Evolutionary conservation across 2,329 filamentous ascomycete genomes (phyloP), one percentile per base, ranked within the genome.

Genomic region (Colletotrichum sp.): DNA sequence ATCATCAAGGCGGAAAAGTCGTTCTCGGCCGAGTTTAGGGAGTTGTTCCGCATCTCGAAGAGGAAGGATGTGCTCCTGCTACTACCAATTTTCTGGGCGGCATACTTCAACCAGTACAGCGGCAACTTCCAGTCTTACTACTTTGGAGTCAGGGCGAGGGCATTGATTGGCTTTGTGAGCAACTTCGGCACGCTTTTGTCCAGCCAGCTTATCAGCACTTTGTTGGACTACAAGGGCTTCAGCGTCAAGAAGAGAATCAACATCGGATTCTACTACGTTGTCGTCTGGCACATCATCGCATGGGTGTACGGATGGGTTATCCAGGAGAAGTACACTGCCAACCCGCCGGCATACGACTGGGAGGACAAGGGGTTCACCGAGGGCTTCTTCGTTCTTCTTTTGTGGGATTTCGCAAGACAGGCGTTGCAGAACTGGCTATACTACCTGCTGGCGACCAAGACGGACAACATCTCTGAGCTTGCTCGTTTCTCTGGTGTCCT

Each of bases 361-460:
- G 78, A 81, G 2, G 83, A 83, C 36, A 81, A 83, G 26, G 88
- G 87, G 0, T 89, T 88, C 21, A 81, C 83, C 0, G 84, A 89
- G 72, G 87, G 87, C 1, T 86, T 89, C 73, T 89, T 89, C 66
- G 88, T 89, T 4, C 76, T 89, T 2, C 80, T 88, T 0, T 82
- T 89, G 0, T 89, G 87, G 88, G 83, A 85, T 9, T 90, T 90
- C 77, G 83, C 89, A 3, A 83, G 88, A 4, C 89, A 91, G 78
- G 83, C 87, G 1, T 79, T 90, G 24, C 89, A 91, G 79, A 91
- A 90, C 70, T 91, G 88, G 88, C 83, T 91, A 1, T 91, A 91
- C 77, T 91, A 90, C 77, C 82, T 91, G 21, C 82, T 91, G 3
- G 87, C 89, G 0, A 90, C 87, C 7, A 90, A 87, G 83, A 90